A percentile compares a stretch with the other conserved stretches of the same genome.
Evolutionary conservation across 805 yeast species (phyloP).

Genomic region (Cyberlindnera maclurae): DNA sequence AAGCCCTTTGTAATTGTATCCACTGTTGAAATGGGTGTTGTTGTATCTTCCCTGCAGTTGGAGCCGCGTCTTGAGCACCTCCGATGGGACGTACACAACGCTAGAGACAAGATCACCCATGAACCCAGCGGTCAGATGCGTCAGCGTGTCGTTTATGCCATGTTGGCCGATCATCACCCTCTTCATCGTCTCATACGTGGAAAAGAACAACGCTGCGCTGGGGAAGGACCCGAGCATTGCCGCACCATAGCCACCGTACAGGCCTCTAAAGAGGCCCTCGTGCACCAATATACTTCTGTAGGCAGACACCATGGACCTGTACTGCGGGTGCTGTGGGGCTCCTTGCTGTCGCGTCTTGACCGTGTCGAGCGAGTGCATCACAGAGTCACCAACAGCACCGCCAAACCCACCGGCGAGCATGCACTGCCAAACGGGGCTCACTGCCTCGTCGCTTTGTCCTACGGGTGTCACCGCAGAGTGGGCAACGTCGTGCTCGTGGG

Average conservation of each 20-base stretch:
- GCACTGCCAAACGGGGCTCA: conserved; percentile 44
- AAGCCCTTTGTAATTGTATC: conserved; percentile 80
- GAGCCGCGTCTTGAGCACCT: conserved; percentile 85
- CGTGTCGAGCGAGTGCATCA: conserved; percentile 94
- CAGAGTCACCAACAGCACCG: conserved; percentile 85
- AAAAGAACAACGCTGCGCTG: conserved; percentile 89
- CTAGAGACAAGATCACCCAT: conserved; percentile 91
- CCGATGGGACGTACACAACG: conserved; percentile 88
- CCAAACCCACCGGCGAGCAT: conserved; percentile 92
- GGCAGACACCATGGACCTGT: conserved; percentile 69
- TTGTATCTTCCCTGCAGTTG: conserved; percentile 88
- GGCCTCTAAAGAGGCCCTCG: conserved; percentile 80
- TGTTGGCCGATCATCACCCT: conserved; percentile 57
- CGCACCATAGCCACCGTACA: conserved; percentile 89
- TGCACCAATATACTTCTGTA: conserved; percentile 66
- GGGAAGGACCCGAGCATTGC: conserved; percentile 93
- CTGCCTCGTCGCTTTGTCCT: conserved; percentile 1
- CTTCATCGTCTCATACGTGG: conserved; percentile 80
- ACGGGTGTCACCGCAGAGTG: conserved; percentile 12
- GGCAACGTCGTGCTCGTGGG: conserved; percentile 8
- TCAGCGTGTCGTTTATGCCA: conserved; percentile 65
- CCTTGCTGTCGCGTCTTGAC: conserved; percentile 98
- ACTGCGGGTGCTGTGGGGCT: conserved; percentile 61
- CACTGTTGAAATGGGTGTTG: conserved; percentile 70
- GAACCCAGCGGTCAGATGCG: conserved; percentile 82